phyloP scores from a whole-genome alignment of 2,329 filamentous ascomycete genomes.

The Leptographium radiaticola region DNA sequence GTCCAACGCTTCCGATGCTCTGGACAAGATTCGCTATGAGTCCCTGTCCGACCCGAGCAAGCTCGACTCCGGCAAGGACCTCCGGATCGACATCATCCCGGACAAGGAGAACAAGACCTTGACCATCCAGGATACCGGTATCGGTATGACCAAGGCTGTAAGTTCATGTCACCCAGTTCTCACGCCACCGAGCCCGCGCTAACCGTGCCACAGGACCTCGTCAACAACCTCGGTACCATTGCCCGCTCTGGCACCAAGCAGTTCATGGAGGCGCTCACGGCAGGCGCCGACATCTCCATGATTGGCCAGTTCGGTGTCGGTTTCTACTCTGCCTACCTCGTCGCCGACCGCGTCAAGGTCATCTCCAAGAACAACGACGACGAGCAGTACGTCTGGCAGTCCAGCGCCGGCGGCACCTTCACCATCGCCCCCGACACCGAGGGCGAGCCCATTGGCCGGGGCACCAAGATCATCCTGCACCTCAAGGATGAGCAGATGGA shows the following conservation, averaged over 20 bases:
- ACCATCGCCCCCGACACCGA: conserved; percentile 82
- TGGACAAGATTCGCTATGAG: conserved; percentile 99
- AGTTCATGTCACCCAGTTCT: conserved; percentile 28
- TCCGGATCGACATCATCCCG: conserved; percentile 97
- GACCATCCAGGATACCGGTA: conserved; percentile 95
- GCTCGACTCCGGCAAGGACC: conserved; percentile 94
- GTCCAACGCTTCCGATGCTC: conserved; percentile 95
- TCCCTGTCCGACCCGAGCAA: conserved; percentile 92
- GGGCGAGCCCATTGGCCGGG: conserved; percentile 80
- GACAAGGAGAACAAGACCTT: conserved; percentile 96
- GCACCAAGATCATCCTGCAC: conserved; percentile 96
- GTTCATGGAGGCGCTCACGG: conserved; percentile 99
- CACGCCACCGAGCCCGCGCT: neutral
- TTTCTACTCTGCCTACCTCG: conserved; percentile 99
- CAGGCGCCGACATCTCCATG: conserved; percentile 99
- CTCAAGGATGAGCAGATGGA: conserved; percentile 98
- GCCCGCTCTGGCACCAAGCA: conserved; percentile 99
- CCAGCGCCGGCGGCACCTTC: conserved; percentile 93
- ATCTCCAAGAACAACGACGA: conserved; percentile 99
- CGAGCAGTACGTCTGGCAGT: conserved; percentile 99
- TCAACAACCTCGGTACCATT: conserved; percentile 99
- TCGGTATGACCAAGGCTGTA: conserved; percentile 99
- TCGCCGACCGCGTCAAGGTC: conserved; percentile 91
- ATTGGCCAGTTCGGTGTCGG: conserved; percentile 99
- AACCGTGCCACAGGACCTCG: conserved; percentile 54